phyloP scores from a whole-genome alignment of 495 filamentous ascomycete genomes.

The Thozetella sp. region DNA sequence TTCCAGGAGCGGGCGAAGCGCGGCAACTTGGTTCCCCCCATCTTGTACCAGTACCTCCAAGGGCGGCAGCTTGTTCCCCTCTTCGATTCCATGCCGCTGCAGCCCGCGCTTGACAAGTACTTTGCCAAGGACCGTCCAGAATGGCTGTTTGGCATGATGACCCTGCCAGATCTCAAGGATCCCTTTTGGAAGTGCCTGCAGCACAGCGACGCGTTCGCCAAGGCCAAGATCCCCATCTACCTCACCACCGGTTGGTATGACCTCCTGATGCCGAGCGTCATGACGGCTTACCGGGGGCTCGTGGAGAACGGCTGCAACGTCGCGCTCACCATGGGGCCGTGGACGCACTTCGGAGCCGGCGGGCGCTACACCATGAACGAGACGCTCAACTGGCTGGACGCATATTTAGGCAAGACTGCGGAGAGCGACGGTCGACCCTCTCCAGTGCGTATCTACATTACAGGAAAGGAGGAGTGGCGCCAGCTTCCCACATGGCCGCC shows the following conservation, averaged over 20 bases:
- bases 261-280: conserved; percentile 16
- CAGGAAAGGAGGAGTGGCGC: conserved; percentile 13
- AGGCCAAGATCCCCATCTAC: conserved; percentile 24
- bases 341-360: conserved; percentile 11
- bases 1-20: background rate
- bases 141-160: conserved; percentile 16
- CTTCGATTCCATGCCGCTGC: conserved; percentile 10
- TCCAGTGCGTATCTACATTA: conserved; percentile 11
- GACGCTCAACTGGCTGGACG: conserved; percentile 8
- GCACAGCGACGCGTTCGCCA: conserved; percentile 19
- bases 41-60: background rate
- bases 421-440: background rate
- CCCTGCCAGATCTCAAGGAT: conserved; percentile 12
- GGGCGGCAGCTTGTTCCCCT: background rate
- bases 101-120: conserved; percentile 14
- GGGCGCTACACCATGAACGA: background rate
- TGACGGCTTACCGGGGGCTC: conserved; percentile 20
- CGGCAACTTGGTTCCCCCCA: background rate
- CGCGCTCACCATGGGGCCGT: conserved; percentile 11
- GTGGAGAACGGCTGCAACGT: conserved; percentile 11
- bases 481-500: conserved; percentile 11
- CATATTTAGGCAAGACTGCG: conserved; percentile 5
- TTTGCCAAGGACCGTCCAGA: conserved; percentile 19
- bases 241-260: conserved; percentile 32
- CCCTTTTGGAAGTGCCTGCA: conserved; percentile 14